Percentiles rank a stretch among this genome's conserved stretches.
These are phyloP conservation scores for Kodamaea derodonti DNA, from an alignment of 1,139 yeast genomes.

Conservation along the genomic window DNA sequence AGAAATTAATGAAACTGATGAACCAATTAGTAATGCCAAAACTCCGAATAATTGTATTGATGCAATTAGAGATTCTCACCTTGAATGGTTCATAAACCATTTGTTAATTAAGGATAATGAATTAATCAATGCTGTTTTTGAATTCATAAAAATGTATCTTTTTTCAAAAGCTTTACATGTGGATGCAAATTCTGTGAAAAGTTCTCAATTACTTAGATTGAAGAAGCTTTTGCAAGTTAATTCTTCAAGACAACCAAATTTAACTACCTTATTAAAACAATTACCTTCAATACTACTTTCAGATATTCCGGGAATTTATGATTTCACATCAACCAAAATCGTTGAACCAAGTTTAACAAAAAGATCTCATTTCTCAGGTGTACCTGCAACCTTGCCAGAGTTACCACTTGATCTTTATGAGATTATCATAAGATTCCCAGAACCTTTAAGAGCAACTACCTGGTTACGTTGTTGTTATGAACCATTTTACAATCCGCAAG, in stretches of 20 bases:
- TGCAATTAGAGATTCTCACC: conserved; percentile 30
- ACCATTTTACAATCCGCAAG: conserved; percentile 33
- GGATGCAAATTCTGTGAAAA: conserved; percentile 25
- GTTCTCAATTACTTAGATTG: conserved; percentile 33
- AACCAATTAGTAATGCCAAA: conserved; percentile 16
- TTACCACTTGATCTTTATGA: conserved; percentile 56
- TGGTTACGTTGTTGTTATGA: conserved; percentile 95
- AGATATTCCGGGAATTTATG: conserved; percentile 11
- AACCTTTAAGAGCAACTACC: conserved; percentile 88
- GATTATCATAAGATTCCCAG: conserved; percentile 63
- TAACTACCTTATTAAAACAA: conserved; percentile 49
- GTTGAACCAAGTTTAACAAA: conserved; percentile 25
- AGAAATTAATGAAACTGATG: conserved; percentile 31
- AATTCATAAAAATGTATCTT: conserved; percentile 37
- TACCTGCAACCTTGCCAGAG: conserved; percentile 59
- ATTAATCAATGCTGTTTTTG: conserved; percentile 29
- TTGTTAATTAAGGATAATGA: conserved; percentile 38
- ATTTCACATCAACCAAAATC: conserved; percentile 3
- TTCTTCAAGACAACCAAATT: conserved; percentile 27
- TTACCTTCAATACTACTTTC: conserved; percentile 59
- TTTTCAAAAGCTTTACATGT: conserved; percentile 38
- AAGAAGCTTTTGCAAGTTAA: conserved; percentile 29
- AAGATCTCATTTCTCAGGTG: conserved; percentile 34
- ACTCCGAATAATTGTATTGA: conserved; percentile 41
- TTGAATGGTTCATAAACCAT: conserved; percentile 28